A percentile compares a stretch with the other conserved stretches of the same genome.
phyloP scores from a whole-genome alignment of 75 land plant species.

The Sequoiadendron giganteum region DNA sequence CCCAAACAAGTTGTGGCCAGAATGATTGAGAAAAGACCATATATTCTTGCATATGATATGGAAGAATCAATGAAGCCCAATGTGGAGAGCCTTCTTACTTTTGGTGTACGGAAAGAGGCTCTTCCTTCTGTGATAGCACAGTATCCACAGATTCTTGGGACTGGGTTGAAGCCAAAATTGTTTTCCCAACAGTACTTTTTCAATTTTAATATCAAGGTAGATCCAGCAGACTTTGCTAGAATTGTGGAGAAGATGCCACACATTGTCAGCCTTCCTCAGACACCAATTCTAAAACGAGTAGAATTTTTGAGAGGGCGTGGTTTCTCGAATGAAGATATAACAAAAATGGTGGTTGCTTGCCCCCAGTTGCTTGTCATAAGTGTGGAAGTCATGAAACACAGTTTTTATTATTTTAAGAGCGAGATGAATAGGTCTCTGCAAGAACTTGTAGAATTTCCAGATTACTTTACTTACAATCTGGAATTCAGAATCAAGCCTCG shows the following conservation, averaged over 20 bases:
- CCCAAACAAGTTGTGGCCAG: conserved; percentile 58
- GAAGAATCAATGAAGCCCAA: conserved; percentile 61
- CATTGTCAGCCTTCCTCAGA: conserved; percentile 54
- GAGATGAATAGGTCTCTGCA: conserved; percentile 59
- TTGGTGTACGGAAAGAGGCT: conserved; percentile 54
- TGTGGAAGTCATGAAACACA: conserved; percentile 55
- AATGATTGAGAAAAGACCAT: conserved; percentile 65
- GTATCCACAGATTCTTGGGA: conserved; percentile 60
- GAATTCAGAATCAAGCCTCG: conserved; percentile 72
- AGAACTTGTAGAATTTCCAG: conserved; percentile 72
- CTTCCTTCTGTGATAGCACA: conserved; percentile 62
- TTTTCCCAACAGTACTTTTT: conserved; percentile 53
- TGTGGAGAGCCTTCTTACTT: conserved; percentile 57
- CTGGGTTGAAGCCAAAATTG: conserved; percentile 51
- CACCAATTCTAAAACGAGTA: conserved; percentile 45
- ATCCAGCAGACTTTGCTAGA: conserved; percentile 54
- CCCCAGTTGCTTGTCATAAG: conserved; percentile 53
- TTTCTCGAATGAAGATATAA: conserved; percentile 53
- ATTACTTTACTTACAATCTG: conserved; percentile 73
- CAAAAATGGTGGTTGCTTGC: conserved; percentile 60
- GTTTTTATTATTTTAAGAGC: conserved; percentile 56
- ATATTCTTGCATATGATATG: conserved; percentile 67
- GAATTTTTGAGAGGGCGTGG: conserved; percentile 53
- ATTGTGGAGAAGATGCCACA: conserved; percentile 78
- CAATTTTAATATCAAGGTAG: conserved; percentile 56